Base-by-base conservation (phyloP, 768 basidiomycete genomes). In the Xerocomellus intermedius region DNA sequence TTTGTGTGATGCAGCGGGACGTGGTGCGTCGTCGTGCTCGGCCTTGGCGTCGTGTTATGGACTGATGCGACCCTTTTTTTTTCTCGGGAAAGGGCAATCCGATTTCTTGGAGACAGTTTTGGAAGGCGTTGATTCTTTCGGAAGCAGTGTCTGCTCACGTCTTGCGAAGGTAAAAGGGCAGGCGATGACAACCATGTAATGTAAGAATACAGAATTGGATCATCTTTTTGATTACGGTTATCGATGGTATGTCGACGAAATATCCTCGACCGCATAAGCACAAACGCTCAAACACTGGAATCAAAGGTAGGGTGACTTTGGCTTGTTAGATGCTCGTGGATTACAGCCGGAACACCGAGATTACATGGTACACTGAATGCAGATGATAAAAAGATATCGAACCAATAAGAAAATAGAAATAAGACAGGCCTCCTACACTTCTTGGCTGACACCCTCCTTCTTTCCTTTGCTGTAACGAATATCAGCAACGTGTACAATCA, bases 61-160 rank as follows among this genome's bases (percentile, higher is more conserved):
- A 10, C 16, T 61, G 54, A 50, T 55, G 1, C 0, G 13, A 28
- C 26, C 6, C 16, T 14, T 12, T 42, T 47, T 28, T 21, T 26
- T 50, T 17, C 33, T 22, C 28, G 32, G 28, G 33, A 48, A 49
- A 90, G 86, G 89, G 89, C 0, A 87, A 83, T 65, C 89, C 89
- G 22, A 80, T 90, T 47, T 86, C 84, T 41, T 91, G 89, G 90
- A 75, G 89, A 38, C 79, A 81, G 66, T 74, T 91, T 36, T 92
- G 89, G 86, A 89, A 84, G 64, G 75, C 73, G 8, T 60, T 88
- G 42, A 80, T 89, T 41, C 62, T 69, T 59, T 81, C 82, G 10
- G 69, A 74, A 0, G 64, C 64, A 1, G 75, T 92, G 10, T 79
- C 77, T 48, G 85, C 83, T 16, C 79, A 86, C 70, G 87, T 91